Evolutionary conservation across 257 asterid species (phyloP), one percentile per base, ranked within the genome.

Genomic region (Gentiana straminea): DNA sequence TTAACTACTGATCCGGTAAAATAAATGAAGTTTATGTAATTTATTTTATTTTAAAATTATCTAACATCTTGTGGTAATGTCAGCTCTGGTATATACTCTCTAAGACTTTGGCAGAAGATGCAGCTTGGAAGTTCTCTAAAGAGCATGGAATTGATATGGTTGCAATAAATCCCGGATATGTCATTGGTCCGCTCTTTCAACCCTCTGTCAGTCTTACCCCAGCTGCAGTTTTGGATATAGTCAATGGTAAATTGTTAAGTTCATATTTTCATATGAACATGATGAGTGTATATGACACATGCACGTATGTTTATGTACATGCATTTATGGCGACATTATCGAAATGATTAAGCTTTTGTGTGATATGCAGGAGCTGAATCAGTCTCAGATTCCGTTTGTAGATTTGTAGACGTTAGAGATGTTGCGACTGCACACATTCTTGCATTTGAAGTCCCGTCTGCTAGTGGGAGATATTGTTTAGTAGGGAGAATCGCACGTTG

Each of bases 51-150:
- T 24, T 24, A 24, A 24, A 0, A 24, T 24, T 13, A 54, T 3
- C 46, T n/a, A 13, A 36, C 57, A 48, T 3, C 46, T 34, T 56
- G 13, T 50, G 62, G 50, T 36, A 3, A 32, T 58, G 39, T 32
- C 66, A 82, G 86, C 54, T 71, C 15, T 82, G 81, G 79, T 70
- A 82, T 74, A 52, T 55, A 8, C 74, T 78, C 35, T 68, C 90
- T 4, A 86, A 86, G 48, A 73, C 83, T 3, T 70, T 86, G 77
- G 95, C 95, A 4, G 90, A 86, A 78, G 68, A 62, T 58, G 95
- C 81, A 41, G 79, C 92, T 8, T 65, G 79, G 87, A 64, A 72
- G 41, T 81, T 83, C 45, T 64, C 72, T 0, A 65, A 73, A 64
- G 77, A 75, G 59, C 70, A 86, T 44, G 79, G 60, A 36, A 69